These are phyloP conservation scores for Candida glucosophila DNA, from an alignment of 1,139 yeast species.

Conservation along the genomic window DNA sequence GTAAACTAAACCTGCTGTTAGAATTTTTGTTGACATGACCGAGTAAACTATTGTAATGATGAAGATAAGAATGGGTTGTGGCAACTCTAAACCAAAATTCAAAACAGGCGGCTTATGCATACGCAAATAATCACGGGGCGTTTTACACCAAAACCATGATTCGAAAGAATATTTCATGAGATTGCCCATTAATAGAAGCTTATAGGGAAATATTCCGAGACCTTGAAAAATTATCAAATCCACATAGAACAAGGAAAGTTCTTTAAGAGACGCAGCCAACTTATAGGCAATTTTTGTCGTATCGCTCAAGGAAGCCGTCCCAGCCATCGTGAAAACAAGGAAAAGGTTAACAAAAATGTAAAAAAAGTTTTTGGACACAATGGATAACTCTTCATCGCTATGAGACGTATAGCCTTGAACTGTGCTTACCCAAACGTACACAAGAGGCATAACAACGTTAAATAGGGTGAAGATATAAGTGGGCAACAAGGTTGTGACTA, in stretches of 20 bases:
- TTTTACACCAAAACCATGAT: slow-evolving; percentile 39
- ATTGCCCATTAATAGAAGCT: slow-evolving; percentile 63
- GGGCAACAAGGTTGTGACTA: slow-evolving; percentile 73
- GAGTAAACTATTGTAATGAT: slow-evolving; percentile 56
- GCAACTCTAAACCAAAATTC: slow-evolving; percentile 56
- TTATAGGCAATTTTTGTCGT: slow-evolving; percentile 68
- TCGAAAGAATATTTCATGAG: slow-evolving; percentile 47
- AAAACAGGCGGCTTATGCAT: slow-evolving; percentile 54
- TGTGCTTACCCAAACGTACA: slow-evolving; percentile 60
- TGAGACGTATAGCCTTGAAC: slow-evolving; percentile 71
- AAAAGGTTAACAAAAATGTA: slow-evolving; percentile 80
- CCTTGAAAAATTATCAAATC: slow-evolving; percentile 80
- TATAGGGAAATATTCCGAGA: slow-evolving; percentile 74
- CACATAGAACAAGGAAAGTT: slow-evolving; percentile 69
- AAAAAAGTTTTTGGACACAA: slow-evolving; percentile 73
- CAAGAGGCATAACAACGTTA: slow-evolving; percentile 66
- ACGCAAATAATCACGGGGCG: slow-evolving; percentile 45
- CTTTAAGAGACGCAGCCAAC: slow-evolving; percentile 62
- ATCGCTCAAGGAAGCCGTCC: slow-evolving; percentile 67
- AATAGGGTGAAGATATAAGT: slow-evolving; percentile 68
- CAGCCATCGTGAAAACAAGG: slow-evolving; percentile 73
- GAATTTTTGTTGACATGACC: slow-evolving; percentile 55
- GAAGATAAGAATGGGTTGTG: slow-evolving; percentile 56
- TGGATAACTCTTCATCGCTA: slow-evolving; percentile 74
- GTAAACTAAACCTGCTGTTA: slow-evolving; percentile 55